Evolutionary conservation across 2,329 filamentous ascomycete species (phyloP).

Genomic region (Lizonia empirigonia): DNA sequence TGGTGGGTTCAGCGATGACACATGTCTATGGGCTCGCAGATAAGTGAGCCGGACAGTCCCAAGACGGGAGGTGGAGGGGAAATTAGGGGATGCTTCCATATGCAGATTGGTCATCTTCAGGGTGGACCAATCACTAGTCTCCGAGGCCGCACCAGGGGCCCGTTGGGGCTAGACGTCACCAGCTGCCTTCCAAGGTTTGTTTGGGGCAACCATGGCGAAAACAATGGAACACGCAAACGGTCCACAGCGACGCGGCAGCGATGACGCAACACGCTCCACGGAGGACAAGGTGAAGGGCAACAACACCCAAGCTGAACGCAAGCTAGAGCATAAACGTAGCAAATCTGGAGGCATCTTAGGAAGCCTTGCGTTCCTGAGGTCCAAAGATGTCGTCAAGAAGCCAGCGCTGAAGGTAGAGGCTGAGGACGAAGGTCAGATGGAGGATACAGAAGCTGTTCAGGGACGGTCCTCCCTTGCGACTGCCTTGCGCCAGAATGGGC

Average conservation of each 20-base stretch:
- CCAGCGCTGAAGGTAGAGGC: slow-evolving; percentile 19
- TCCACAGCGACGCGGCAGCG: slow-evolving; percentile 12
- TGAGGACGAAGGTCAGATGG: slow-evolving; percentile 23
- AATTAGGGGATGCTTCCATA: slow-evolving; percentile 28
- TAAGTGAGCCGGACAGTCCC: slow-evolving; percentile 22
- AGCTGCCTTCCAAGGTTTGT: slow-evolving; percentile 12
- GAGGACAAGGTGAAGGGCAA: slow-evolving; percentile 12
- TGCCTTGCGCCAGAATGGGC: slow-evolving; percentile 54
- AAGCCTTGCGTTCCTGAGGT: slow-evolving; percentile 71
- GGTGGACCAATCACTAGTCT: slow-evolving; percentile 18
- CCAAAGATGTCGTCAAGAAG: slow-evolving; percentile 44
- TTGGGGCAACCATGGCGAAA: slow-evolving; percentile 11
- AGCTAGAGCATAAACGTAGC: slow-evolving; percentile 55
- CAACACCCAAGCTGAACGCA: slow-evolving; percentile 7
- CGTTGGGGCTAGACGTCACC: slow-evolving; percentile 14
- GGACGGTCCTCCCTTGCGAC: slow-evolving; percentile 32
- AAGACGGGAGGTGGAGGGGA: slow-evolving; percentile 29
- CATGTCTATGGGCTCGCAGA: slow-evolving; percentile 21
- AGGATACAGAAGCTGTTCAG: slow-evolving; percentile 37
- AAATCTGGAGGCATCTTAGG: slow-evolving; percentile 70
- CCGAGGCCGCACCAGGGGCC: slow-evolving; percentile 24
- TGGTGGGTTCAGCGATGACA: slow-evolving; percentile 20
- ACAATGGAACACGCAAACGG: slow-evolving; percentile 34
- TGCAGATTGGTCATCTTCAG: slow-evolving; percentile 26
- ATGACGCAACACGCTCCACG: slow-evolving; percentile 13